Percentiles rank a stretch among this genome's conserved stretches.
Conservation (phyloP, 345 rosid species). For the Atalantia buxifolia region DNA sequence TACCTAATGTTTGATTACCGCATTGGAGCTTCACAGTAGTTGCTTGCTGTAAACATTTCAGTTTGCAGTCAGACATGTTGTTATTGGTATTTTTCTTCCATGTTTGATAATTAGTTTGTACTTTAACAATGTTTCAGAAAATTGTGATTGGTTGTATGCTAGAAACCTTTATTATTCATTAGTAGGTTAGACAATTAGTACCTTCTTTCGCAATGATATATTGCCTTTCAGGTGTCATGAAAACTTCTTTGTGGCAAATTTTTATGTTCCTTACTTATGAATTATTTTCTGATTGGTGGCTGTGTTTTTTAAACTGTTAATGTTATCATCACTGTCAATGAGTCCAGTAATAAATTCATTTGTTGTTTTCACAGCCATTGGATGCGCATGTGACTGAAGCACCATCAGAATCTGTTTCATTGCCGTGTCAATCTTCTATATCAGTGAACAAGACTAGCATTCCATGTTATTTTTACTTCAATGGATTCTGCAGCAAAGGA, state of each 20-base stretch:
- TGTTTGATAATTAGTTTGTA: not conserved
- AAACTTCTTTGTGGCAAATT: not conserved
- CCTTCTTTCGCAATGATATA: not conserved
- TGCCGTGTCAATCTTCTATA: slow-evolving; percentile 18
- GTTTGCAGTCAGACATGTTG: not conserved
- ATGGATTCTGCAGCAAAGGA: slow-evolving; percentile 51
- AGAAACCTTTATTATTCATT: slow-evolving; percentile 4
- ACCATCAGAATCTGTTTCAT: slow-evolving; percentile 15
- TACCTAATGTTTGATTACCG: not conserved
- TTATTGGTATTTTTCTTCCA: not conserved
- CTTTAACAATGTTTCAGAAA: not conserved
- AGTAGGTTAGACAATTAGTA: not conserved
- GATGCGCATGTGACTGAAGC: slow-evolving; percentile 32
- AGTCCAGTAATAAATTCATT: not conserved
- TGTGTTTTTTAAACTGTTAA: not conserved
- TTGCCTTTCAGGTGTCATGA: not conserved
- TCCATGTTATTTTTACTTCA: slow-evolving; percentile 53
- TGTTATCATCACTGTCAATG: not conserved
- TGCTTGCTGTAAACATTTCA: not conserved
- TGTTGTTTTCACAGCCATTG: slow-evolving; percentile 41
- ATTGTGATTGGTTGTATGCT: not conserved
- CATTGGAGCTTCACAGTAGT: not conserved
- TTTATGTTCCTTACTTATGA: not conserved
- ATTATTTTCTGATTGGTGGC: not conserved
- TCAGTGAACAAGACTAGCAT: slow-evolving; percentile 28